Conservation (phyloP, 2,329 filamentous ascomycete genomes). For the Leptographium radiaticola region DNA sequence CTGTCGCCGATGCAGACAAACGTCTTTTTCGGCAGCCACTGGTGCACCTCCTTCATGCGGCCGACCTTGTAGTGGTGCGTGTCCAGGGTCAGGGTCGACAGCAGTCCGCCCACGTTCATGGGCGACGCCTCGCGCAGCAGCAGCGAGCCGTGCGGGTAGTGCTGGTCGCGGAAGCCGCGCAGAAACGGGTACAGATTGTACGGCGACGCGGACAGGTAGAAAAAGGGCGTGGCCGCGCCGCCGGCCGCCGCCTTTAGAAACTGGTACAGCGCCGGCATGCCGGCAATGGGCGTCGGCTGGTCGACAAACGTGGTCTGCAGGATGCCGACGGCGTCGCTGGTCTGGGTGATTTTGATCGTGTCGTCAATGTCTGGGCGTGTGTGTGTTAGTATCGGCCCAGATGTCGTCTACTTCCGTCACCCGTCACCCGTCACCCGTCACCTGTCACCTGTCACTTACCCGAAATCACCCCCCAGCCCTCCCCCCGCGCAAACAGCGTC, state of each 20-base stretch:
- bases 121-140: slow-evolving; percentile 76
- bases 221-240: slow-evolving; percentile 57
- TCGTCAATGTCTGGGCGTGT: slow-evolving; percentile 91
- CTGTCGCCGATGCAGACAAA: slow-evolving; percentile 83
- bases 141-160: slow-evolving; percentile 68
- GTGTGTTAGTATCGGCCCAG: no score
- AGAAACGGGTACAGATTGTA: slow-evolving; percentile 92
- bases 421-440: background rate
- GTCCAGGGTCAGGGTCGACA: slow-evolving; percentile 65
- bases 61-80: slow-evolving; percentile 80
- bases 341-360: slow-evolving; percentile 85
- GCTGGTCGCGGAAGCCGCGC: slow-evolving; percentile 52
- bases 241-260: slow-evolving; percentile 43
- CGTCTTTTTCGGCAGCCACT: slow-evolving; percentile 65
- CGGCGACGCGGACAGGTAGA: slow-evolving; percentile 86
- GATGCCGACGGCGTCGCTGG: slow-evolving; percentile 67
- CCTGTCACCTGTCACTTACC: slow-evolving; percentile 25
- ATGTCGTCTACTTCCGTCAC: background rate
- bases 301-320: slow-evolving; percentile 74
- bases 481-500: slow-evolving; percentile 60
- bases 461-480: slow-evolving; percentile 76
- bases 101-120: slow-evolving; percentile 69
- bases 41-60: slow-evolving; percentile 63
- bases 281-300: slow-evolving; percentile 53
- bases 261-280: slow-evolving; percentile 76